Base-by-base conservation (phyloP, 1,139 yeast genomes). In the Zygoascus meyerae region DNA sequence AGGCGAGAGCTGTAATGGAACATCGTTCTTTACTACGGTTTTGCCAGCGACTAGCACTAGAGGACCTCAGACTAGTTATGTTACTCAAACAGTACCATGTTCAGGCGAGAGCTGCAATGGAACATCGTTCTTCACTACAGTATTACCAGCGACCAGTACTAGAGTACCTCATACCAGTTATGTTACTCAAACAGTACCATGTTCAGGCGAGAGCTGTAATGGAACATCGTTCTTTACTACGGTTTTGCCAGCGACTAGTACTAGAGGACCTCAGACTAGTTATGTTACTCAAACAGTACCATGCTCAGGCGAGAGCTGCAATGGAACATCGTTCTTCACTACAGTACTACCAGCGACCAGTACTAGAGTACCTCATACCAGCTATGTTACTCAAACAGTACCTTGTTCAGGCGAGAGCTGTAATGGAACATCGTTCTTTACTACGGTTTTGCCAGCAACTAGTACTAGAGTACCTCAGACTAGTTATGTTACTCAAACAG, bases 241-340 rank as follows among this genome's bases (percentile, higher is more conserved):
- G 12, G 35, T 33, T 7, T 8, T 12, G 15, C 14, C 35, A 2
- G 18, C 31, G 21, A 40, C 43, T 29, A 30, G 32, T 15, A 17
- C 41, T 8, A 28, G 14, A 5, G 33, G 33, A 28, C 17, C 14
- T 11, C 5, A 11, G 33, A 31, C 28, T 12, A 28, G 38, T 4
- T 49, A 40, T 35, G 40, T 42, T 8, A 52, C 55, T 9, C 36
- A 33, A 10, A 50, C 54, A 2, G 44, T 49, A 34, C 55, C 54
- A 5, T 52, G 55, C 29, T n/a, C 42, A 2, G 44, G 47, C 15
- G 39, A 47, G 3, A 16, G 14, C 7, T 52, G 55, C 42, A 35
- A 42, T 18, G 52, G 47, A 17, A 45, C 35, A 7, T 48, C 53
- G 4, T 49, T 40, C 26, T 14, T 45, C 16, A 45, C 50, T n/a